Percentiles rank a stretch among this genome's conserved stretches.
These are phyloP conservation scores for Athelia psychrophila DNA, from an alignment of 1,284 basidiomycete species.

Conservation along the genomic window DNA sequence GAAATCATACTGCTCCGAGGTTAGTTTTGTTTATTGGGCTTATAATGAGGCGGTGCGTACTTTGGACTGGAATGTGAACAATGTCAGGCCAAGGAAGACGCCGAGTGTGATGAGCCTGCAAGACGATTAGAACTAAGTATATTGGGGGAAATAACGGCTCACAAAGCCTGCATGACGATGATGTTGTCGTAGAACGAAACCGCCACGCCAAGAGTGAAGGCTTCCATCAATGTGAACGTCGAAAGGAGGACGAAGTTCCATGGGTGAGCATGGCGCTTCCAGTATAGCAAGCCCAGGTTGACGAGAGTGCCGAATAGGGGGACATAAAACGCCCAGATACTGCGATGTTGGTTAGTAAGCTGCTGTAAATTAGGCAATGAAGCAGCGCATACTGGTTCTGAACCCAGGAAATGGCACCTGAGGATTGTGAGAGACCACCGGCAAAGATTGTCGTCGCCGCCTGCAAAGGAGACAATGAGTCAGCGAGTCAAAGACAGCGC, in stretches of 20 bases:
- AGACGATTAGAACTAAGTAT: conserved; percentile 10
- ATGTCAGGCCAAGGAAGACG: conserved; percentile 82
- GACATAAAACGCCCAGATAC: conserved; percentile 73
- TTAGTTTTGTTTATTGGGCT: background rate
- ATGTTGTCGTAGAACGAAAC: conserved; percentile 73
- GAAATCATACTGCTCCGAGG: conserved; percentile 71
- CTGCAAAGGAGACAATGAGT: conserved; percentile 29
- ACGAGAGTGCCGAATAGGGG: conserved; percentile 73
- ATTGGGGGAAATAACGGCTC: conserved; percentile 23
- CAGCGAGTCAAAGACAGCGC: background rate
- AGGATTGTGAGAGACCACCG: conserved; percentile 61
- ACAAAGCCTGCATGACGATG: conserved; percentile 87
- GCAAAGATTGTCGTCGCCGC: conserved; percentile 69
- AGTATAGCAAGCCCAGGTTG: conserved; percentile 76
- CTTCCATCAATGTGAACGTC: conserved; percentile 78
- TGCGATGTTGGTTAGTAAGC: conserved; percentile 21
- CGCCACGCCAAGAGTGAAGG: conserved; percentile 75
- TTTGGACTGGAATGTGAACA: conserved; percentile 86
- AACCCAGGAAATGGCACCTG: conserved; percentile 60
- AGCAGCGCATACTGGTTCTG: conserved; percentile 51
- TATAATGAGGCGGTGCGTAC: conserved; percentile 28
- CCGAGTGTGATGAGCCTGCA: conserved; percentile 78
- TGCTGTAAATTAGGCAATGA: background rate
- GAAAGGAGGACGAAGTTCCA: conserved; percentile 77
- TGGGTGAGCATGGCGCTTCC: conserved; percentile 86